These are phyloP conservation scores for Crotalaria pallida DNA, from an alignment of 306 rosid species.

Conservation along the genomic window DNA sequence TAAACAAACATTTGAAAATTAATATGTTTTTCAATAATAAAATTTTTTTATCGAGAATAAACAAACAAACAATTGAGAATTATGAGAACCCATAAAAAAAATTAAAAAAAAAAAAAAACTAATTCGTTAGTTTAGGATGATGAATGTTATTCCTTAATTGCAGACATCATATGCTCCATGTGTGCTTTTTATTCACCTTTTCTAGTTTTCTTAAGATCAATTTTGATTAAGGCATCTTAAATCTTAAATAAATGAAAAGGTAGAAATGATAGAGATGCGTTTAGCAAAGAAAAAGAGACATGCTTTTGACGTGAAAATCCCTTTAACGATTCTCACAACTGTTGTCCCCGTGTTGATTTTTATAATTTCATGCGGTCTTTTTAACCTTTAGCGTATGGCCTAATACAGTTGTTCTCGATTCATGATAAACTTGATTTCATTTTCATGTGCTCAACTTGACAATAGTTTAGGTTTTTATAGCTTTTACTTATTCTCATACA, in stretches of 20 bases:
- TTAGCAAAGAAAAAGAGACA: neutral
- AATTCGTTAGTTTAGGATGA: neutral
- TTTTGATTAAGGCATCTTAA: neutral
- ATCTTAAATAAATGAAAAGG: neutral
- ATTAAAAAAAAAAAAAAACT: no score
- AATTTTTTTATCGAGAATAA: no score
- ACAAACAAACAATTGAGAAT: no score
- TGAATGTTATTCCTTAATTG: neutral
- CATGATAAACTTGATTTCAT: neutral
- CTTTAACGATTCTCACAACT: neutral
- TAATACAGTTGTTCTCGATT: neutral
- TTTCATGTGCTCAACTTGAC: constrained; percentile 21
- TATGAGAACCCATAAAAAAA: no score
- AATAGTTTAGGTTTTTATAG: neutral
- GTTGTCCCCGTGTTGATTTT: constrained; percentile 12
- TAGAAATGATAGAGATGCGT: neutral
- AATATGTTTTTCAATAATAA: no score
- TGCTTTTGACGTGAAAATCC: neutral
- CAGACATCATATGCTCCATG: neutral
- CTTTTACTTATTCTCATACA: neutral
- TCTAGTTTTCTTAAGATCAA: neutral
- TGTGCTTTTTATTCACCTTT: neutral
- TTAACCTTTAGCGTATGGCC: constrained; percentile 15
- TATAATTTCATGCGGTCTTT: constrained; percentile 16
- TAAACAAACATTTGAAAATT: no score